A percentile compares a stretch with the other conserved stretches of the same genome.
Conservation (phyloP, 371 early-diverging fungal genomes). For the Lichtheimia corymbifera region DNA sequence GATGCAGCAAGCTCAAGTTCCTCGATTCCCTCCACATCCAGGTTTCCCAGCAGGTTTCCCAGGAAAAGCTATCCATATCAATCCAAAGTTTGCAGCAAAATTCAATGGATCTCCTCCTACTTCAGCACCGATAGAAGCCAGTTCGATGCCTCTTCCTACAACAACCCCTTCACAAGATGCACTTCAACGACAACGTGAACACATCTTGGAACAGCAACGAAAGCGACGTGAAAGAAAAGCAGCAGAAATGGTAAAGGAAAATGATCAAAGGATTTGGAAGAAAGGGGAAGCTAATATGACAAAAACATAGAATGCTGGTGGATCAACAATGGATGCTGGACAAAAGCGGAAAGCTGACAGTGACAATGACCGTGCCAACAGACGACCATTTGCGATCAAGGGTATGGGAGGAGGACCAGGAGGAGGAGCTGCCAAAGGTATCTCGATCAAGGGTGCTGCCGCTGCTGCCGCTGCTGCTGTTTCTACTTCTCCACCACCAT, state of each 20-base stretch:
- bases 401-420: not conserved
- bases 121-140: not conserved
- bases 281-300: too few relatives aligned
- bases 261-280: not conserved
- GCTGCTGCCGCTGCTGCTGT: constrained; percentile 6
- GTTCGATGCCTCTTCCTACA: not conserved
- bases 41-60: not conserved
- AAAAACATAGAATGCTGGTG: too few relatives aligned
- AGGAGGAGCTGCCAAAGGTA: not conserved
- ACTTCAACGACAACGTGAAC: not conserved
- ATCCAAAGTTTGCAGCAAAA: constrained; percentile 11
- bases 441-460: constrained; percentile 10
- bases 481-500: not conserved
- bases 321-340: too few relatives aligned
- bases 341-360: not conserved
- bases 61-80: constrained; percentile 6
- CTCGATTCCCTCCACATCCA: not conserved
- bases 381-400: not conserved
- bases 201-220: not conserved
- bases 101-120: not conserved
- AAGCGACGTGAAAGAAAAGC: constrained; percentile 3
- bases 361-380: not conserved
- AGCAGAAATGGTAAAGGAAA: not conserved
- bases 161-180: not conserved
- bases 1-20: not conserved